These are phyloP conservation scores for Miscanthus lutarioriparius DNA, from an alignment of 176 grass and related monocot species.

Conservation along the genomic window DNA sequence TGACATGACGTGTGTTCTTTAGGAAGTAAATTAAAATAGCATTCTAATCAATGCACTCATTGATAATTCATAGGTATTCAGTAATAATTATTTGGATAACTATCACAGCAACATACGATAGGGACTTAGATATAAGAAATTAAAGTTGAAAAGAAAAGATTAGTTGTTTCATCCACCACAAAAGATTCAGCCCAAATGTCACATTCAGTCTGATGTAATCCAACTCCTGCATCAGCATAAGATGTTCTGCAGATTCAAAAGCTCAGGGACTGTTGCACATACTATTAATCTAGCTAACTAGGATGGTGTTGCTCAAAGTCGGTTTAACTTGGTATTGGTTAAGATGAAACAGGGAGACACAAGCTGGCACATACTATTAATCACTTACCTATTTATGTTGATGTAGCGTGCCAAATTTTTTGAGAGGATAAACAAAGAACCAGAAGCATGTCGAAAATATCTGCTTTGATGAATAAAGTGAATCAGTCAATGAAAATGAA, in stretches of 20 bases:
- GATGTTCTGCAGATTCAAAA: background rate
- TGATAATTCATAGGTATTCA: background rate
- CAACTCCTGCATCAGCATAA: background rate
- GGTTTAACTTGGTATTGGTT: background rate
- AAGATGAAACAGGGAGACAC: background rate
- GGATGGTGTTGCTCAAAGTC: slow-evolving; percentile 2
- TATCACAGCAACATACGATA: no score
- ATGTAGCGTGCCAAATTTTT: slow-evolving; percentile 91
- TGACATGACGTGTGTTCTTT: background rate
- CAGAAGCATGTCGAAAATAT: slow-evolving; percentile 95
- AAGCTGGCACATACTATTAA: background rate
- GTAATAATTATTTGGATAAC: background rate
- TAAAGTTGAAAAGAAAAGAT: background rate
- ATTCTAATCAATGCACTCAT: background rate
- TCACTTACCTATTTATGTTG: slow-evolving; percentile 83
- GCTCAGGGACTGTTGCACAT: background rate
- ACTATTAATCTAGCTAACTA: background rate
- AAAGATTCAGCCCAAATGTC: background rate
- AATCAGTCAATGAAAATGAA: background rate
- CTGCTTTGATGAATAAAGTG: slow-evolving; percentile 45
- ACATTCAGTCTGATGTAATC: slow-evolving; percentile 5
- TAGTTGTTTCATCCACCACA: background rate
- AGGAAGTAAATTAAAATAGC: background rate
- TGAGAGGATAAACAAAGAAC: slow-evolving; percentile 81
- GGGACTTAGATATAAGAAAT: background rate